Evolutionary conservation across 2,329 filamentous ascomycete genomes (phyloP), one percentile per base, ranked within the genome.

Genomic region (Sphaerulina populicola): DNA sequence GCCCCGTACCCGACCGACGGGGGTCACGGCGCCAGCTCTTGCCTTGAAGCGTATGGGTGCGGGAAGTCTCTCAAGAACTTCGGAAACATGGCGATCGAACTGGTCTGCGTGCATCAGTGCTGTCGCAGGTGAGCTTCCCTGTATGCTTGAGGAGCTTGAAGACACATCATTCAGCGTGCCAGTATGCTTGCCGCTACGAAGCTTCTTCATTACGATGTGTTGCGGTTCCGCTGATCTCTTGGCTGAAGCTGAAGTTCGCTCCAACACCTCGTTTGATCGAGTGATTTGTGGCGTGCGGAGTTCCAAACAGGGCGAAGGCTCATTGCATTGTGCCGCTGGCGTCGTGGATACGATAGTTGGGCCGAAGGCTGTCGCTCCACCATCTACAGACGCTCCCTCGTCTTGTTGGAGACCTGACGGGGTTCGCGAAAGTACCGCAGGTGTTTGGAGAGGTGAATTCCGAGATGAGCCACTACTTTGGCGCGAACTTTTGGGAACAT

Each of bases 41-140:
- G 77, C 75, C 1, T 81, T 81, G 38, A 96, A 75, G 46, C 82
- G 83, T 61, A 97, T 94, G 55, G 83, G 82, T 30, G 84, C 83
- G 10, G 66, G 64, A 11, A 69, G 55, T 9, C 51, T 58, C 10
- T 65, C 57, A n/a, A 69, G 52, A 7, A 69, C 66, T 23, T 65
- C 62, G 27, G 64, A 67, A 14, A 69, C 67, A 27, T 68, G 67
- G 11, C 66, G 55, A 94, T 86, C 15, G 78, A 84, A 52, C 81
- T 81, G 36, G 49, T 64, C 62, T 43, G 60, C 58, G 14, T 51
- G 51, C 7, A 31, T 33, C 30, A 40, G 35, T 23, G 37, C 33
- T 15, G 43, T 18, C 15, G 36, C 42, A 42, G 40, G 45, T 27
- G 47, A 47, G 31, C 23, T 42, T 23, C 27, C 8, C 7, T 37